Conservation (phyloP, 1,284 basidiomycete genomes). For the Trichosporon ovoides region DNA sequence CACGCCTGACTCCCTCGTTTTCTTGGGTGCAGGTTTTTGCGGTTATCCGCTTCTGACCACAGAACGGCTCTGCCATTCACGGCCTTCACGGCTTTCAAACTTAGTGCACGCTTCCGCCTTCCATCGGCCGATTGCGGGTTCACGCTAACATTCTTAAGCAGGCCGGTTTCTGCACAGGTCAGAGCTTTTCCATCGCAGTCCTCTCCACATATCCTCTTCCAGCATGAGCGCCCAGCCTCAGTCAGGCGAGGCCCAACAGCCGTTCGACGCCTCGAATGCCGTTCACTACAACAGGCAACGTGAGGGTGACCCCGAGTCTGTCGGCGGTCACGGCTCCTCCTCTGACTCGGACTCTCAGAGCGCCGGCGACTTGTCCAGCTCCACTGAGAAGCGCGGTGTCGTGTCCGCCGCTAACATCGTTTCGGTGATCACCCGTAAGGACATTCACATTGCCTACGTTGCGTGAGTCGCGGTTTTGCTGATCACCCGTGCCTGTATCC, state of each 20-base stretch:
- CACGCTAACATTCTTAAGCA: not conserved
- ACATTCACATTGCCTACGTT: constrained; percentile 2
- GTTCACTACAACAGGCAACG: not conserved
- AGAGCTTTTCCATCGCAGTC: no score
- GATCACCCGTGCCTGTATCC: not conserved
- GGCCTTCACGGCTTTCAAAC: no score
- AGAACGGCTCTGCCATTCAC: no score
- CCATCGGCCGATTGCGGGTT: not conserved
- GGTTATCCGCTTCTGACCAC: no score
- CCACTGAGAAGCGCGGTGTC: constrained; percentile 2
- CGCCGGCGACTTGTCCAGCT: not conserved
- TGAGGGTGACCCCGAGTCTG: not conserved
- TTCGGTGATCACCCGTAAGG: not conserved
- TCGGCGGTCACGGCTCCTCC: not conserved
- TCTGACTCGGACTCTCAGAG: not conserved
- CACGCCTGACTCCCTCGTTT: not conserved
- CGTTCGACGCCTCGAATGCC: no score
- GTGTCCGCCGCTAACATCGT: not conserved
- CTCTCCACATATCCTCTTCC: not conserved
- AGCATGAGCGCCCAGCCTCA: not conserved
- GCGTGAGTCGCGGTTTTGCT: not conserved
- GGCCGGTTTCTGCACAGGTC: not conserved
- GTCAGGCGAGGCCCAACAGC: not conserved
- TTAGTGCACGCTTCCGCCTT: no score
- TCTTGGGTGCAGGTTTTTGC: not conserved